Base-by-base conservation (phyloP, 305 asterid genomes). In the Rubia balearica region DNA sequence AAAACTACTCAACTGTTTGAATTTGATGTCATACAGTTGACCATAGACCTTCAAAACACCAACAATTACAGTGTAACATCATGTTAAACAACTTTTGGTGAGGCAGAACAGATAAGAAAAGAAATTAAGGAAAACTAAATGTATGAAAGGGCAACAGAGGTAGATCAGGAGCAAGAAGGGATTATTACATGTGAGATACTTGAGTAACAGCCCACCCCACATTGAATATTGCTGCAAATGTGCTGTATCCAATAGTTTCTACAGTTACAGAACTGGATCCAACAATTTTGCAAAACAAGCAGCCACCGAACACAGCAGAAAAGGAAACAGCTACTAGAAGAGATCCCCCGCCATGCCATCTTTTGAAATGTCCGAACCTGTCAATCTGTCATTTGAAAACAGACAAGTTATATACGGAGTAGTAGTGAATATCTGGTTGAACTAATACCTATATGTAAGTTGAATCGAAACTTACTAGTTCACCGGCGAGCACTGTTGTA, bases 181-280 rank as follows among this genome's bases (percentile, higher is more conserved):
- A 4, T 33, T 33, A 72, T 78, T 88, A 91, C 98, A 91, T 89
- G 85, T 91, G 98, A 7, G 98, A 89, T 49, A 91, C 96, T 87
- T 91, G 96, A 75, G 98, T 88, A 69, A 96, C 96, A 66, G 98
- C 98, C 98, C 98, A 89, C 65, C 98, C 98, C 10, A 91, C 72
- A 71, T 89, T 89, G 84, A 89, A 91, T 75, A 89, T 72, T 64
- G 96, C 96, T 43, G 96, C 96, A 66, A 89, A 92, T 72, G 83
- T 65, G 80, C 95, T 84, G 76, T 90, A 92, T 60, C 92, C 82
- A 77, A 88, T 74, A 71, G 92, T 92, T 75, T 71, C 79, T 70
- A 81, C 45, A 72, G 84, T 76, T 46, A 81, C 75, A 24, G 96
- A 87, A 77, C 76, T 67, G 73, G 94, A 86, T 16, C 96, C 94